Evolutionary conservation across 768 basidiomycete species (phyloP).

Genomic region (Mrakia gelida): DNA sequence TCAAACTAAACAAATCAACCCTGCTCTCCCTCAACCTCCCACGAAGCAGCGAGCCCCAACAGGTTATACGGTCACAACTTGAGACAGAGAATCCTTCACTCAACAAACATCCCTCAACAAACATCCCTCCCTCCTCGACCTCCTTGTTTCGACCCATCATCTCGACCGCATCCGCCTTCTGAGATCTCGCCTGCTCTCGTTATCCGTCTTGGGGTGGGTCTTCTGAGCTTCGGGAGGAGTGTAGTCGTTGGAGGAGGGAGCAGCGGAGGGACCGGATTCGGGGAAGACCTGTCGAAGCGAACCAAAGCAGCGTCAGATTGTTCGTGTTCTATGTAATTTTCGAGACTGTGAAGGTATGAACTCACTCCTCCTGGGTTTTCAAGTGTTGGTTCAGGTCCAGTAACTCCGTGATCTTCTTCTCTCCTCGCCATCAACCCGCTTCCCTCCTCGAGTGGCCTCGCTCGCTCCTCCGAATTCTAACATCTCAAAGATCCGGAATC

Average conservation of each 20-base stretch:
- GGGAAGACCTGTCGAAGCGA: neutral
- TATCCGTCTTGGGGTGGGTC: neutral
- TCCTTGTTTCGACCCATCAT: neutral
- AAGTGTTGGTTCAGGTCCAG: neutral
- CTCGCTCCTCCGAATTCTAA: conserved; percentile 17
- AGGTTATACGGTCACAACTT: too few species aligned
- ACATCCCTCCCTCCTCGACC: neutral
- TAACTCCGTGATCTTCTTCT: neutral
- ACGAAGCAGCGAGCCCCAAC: too few species aligned
- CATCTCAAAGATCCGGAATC: conserved; percentile 32
- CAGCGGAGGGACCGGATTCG: neutral
- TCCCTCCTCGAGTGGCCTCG: conserved; percentile 23
- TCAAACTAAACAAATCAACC: too few species aligned
- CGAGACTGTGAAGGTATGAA: neutral
- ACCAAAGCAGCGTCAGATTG: too few species aligned
- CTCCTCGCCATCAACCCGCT: neutral
- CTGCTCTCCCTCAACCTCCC: too few species aligned
- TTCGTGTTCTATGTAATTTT: too few species aligned
- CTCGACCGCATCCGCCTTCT: neutral
- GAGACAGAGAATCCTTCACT: too few species aligned
- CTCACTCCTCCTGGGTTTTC: conserved; percentile 21
- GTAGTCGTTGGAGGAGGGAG: neutral
- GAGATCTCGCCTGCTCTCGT: neutral
- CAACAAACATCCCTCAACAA: neutral
- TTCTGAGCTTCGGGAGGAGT: neutral